A percentile compares a stretch with the other conserved stretches of the same genome.
Conservation (phyloP, 2,329 filamentous ascomycete genomes). For the Didymella sp. region DNA sequence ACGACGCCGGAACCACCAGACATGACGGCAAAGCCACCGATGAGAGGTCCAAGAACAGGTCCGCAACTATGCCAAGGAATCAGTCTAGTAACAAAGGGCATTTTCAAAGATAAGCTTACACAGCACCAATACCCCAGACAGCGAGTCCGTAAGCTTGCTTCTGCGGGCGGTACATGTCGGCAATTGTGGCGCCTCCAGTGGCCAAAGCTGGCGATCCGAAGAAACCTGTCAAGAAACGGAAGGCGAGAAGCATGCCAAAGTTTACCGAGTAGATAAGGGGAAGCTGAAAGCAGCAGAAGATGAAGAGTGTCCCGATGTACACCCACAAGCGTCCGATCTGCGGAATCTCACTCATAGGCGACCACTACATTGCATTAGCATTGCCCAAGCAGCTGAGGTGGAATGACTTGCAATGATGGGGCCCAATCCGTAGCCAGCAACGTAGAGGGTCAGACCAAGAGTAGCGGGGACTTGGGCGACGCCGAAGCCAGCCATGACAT, state of each 20-base stretch:
- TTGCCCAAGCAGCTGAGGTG: too few species aligned
- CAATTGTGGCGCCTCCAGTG: slow-evolving; percentile 56
- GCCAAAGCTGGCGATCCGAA: slow-evolving; percentile 56
- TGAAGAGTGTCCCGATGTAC: slow-evolving; percentile 36
- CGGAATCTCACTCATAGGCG: slow-evolving; percentile 58
- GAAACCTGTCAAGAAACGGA: slow-evolving; percentile 60
- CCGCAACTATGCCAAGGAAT: too few species aligned
- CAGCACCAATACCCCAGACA: slow-evolving; percentile 52
- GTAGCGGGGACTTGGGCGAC: slow-evolving; percentile 58
- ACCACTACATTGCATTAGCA: slow-evolving; percentile 25
- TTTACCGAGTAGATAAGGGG: slow-evolving; percentile 56
- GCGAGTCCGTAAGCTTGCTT: slow-evolving; percentile 51
- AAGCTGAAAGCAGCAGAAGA: slow-evolving; percentile 59
- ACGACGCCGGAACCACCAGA: slow-evolving; percentile 20
- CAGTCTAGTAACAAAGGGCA: too few species aligned
- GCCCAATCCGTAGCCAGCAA: slow-evolving; percentile 43
- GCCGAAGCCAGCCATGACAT: slow-evolving; percentile 61
- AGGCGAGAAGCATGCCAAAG: slow-evolving; percentile 59
- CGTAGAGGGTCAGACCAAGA: slow-evolving; percentile 53
- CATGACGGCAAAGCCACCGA: slow-evolving; percentile 53
- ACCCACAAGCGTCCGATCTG: slow-evolving; percentile 54
- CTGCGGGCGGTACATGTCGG: slow-evolving; percentile 53
- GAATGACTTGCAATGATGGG: slow-evolving; percentile 27
- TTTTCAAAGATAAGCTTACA: too few species aligned
- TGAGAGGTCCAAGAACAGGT: slow-evolving; percentile 53